These are phyloP conservation scores for Hygrophorus russula DNA, from an alignment of 768 basidiomycete species.

Conservation along the genomic window DNA sequence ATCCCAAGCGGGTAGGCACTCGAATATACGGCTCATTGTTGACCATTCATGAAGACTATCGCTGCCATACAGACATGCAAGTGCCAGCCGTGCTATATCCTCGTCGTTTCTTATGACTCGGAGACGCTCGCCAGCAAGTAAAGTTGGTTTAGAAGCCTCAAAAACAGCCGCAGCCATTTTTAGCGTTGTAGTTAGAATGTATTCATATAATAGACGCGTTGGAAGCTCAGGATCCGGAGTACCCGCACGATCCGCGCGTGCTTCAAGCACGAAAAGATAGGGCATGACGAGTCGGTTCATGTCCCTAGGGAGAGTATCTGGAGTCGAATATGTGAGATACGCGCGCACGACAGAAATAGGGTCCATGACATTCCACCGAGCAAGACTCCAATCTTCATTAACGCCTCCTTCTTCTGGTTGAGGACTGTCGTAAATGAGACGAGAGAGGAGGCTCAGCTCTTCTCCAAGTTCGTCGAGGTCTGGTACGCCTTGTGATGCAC, in stretches of 20 bases:
- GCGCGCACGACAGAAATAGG: slow-evolving; percentile 56
- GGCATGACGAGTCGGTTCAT: slow-evolving; percentile 77
- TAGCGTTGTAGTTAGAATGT: slow-evolving; percentile 58
- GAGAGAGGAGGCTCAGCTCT: slow-evolving; percentile 78
- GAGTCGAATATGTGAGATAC: slow-evolving; percentile 66
- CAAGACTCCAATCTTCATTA: slow-evolving; percentile 65
- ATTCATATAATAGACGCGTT: slow-evolving; percentile 57
- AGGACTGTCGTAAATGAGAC: slow-evolving; percentile 76
- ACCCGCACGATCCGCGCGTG: slow-evolving; percentile 75
- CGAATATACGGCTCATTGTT: slow-evolving; percentile 86
- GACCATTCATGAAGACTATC: slow-evolving; percentile 62
- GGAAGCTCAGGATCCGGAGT: slow-evolving; percentile 56
- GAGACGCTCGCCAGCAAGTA: slow-evolving; percentile 57
- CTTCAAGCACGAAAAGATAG: slow-evolving; percentile 87
- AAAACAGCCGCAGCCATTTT: slow-evolving; percentile 66
- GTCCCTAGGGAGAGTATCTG: slow-evolving; percentile 52
- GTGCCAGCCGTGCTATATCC: slow-evolving; percentile 75
- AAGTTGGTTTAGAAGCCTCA: slow-evolving; percentile 85
- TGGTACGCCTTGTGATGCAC: slow-evolving; percentile 67
- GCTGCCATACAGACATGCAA: slow-evolving; percentile 83
- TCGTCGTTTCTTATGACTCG: slow-evolving; percentile 56
- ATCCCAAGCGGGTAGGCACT: slow-evolving; percentile 92
- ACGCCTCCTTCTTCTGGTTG: slow-evolving; percentile 29
- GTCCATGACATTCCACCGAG: slow-evolving; percentile 59
- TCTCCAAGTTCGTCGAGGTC: slow-evolving; percentile 82